Conservation (phyloP, 2,329 filamentous ascomycete genomes). For the Beauveria rudraprayagi region DNA sequence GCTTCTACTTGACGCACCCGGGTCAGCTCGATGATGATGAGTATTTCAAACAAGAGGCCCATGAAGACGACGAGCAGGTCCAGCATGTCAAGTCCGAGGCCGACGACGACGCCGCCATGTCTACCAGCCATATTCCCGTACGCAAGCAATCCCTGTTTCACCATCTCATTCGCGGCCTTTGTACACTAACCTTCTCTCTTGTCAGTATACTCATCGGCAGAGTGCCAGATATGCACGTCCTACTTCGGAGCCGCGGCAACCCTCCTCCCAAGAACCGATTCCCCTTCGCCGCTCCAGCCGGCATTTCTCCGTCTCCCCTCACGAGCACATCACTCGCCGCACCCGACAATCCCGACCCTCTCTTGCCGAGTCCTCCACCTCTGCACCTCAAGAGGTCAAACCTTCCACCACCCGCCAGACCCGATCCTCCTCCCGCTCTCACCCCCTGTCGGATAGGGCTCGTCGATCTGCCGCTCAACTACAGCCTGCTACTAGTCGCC, state of each 20-base stretch:
- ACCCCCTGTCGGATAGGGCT: conserved; percentile 27
- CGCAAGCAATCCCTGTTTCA: not conserved
- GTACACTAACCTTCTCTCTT: not conserved
- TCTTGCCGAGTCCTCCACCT: conserved; percentile 23
- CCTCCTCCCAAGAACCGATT: not conserved
- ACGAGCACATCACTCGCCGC: conserved; percentile 24
- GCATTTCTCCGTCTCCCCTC: conserved; percentile 26
- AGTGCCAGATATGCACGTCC: not conserved
- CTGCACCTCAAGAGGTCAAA: conserved; percentile 13
- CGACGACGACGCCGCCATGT: conserved; percentile 3
- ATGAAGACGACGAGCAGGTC: conserved; percentile 19
- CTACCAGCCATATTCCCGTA: not conserved
- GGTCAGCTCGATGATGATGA: not conserved
- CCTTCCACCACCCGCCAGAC: conserved; percentile 18
- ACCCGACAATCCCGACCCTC: conserved; percentile 22
- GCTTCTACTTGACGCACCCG: conserved; percentile 48
- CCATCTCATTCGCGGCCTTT: not conserved
- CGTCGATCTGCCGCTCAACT: conserved; percentile 23
- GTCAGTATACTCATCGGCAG: not conserved
- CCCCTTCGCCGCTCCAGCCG: conserved; percentile 20
- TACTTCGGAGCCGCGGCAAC: not conserved
- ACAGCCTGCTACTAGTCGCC: conserved; percentile 5
- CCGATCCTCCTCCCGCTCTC: conserved; percentile 23
- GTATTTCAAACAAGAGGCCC: conserved; percentile 12
- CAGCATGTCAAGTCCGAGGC: conserved; percentile 13